phyloP scores from a whole-genome alignment of 78 protist species.

The Dictyostelium discoideum region DNA sequence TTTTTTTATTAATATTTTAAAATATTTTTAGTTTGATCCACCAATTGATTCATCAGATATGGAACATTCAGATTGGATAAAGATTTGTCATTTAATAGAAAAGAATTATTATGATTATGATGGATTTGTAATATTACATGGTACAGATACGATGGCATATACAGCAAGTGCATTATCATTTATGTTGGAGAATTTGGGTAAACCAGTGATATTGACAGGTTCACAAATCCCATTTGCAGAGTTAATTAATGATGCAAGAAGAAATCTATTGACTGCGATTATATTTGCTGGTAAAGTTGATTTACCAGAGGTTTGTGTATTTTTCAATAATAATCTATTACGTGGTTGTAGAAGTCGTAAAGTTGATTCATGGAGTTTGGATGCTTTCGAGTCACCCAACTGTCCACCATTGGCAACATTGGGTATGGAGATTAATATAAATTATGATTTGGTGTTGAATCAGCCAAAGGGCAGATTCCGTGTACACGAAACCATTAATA shows the following conservation, averaged over 20 bases:
- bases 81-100: conserved; percentile 80
- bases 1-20: too few species aligned
- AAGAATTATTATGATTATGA: conserved; percentile 87
- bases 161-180: conserved; percentile 94
- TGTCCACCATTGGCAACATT: conserved; percentile 73
- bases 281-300: conserved; percentile 84
- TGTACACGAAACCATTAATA: conserved; percentile 33
- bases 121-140: conserved; percentile 93
- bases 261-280: conserved; percentile 85
- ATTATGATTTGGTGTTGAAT: conserved; percentile 44
- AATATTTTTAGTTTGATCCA: conserved; percentile 76
- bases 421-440: conserved; percentile 73
- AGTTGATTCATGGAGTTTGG: conserved; percentile 75
- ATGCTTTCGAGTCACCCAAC: conserved; percentile 81
- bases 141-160: conserved; percentile 95
- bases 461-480: conserved; percentile 78
- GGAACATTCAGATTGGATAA: conserved; percentile 88
- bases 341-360: conserved; percentile 70
- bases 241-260: conserved; percentile 57
- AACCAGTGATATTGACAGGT: conserved; percentile 95
- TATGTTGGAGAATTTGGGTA: conserved; percentile 92
- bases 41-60: conserved; percentile 91
- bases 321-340: conserved; percentile 80
- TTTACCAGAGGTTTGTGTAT: conserved; percentile 82
- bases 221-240: conserved; percentile 91